Evolutionary conservation across 495 filamentous ascomycete genomes (phyloP), one percentile per base, ranked within the genome.

Genomic region (Hypoxylon cercidicola): DNA sequence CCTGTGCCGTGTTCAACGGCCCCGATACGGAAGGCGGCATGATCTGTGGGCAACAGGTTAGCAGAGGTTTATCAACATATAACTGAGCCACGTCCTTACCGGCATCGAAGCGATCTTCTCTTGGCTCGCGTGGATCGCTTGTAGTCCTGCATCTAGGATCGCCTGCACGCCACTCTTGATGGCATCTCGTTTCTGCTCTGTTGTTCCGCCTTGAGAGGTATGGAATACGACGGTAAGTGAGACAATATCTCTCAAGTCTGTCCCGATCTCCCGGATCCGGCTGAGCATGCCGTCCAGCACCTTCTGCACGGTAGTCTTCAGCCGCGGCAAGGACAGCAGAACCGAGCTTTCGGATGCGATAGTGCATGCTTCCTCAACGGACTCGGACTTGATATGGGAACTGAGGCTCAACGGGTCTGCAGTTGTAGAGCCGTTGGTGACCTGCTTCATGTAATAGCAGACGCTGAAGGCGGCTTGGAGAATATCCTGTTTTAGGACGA

Each of bases 401-500:
- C 48, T 51, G 16, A 49, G 47, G 19, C 34, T 56, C 11, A 64
- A 34, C 18, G 66, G 35, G 8, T 28, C 39, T 7, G 59, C 52
- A 9, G 59, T 39, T 1, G n/a, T 41, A 21, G 56, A 46, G 10
- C 50, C 30, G 37, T 64, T 52, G 32, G 54, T 60, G 9, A 68
- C 64, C 23, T 64, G 64, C 37, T 74, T 75, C 56, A 77, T 69
- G 41, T 73, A 79, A 46, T 73, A 75, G 56, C 76, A 79, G 19
- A 79, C 47, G 28, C 76, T 71, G 23, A 79, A 72, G 5, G 72
- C 70, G 5, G 75, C 72, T 58, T 77, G 72, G 1, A 75, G 60
- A 35, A 77, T 72, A 49, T 77, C 76, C 43, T 71, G 70, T 55
- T 69, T 74, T 25, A 77, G 54, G 16, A 76, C 49, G 10, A 74